Conservation (phyloP, 208 protist genomes). For the Acanthamoeba triangularis region DNA sequence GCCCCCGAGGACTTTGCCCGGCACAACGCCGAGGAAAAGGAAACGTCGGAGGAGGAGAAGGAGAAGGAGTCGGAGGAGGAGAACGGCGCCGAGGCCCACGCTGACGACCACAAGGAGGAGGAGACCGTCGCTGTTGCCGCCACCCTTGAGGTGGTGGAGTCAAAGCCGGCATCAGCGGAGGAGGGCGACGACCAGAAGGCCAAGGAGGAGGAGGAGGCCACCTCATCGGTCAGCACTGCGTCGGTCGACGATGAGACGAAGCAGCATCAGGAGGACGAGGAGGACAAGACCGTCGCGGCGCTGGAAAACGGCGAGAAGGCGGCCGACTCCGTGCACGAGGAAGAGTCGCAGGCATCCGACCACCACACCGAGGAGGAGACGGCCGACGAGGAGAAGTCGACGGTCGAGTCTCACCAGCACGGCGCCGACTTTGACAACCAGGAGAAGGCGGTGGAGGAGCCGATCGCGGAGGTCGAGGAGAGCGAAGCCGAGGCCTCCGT, state of each 20-base stretch:
- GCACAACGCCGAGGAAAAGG: not conserved
- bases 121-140: not conserved
- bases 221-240: too few species aligned
- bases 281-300: too few species aligned
- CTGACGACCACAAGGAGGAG: not conserved
- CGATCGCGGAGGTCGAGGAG: not conserved
- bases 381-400: not conserved
- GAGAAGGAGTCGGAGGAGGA: not conserved
- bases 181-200: too few species aligned
- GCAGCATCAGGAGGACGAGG: too few species aligned
- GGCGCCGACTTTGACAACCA: not conserved
- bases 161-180: too few species aligned
- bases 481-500: too few species aligned
- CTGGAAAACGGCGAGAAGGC: too few species aligned
- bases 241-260: too few species aligned
- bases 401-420: too few species aligned
- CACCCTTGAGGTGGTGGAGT: too few species aligned
- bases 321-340: not conserved
- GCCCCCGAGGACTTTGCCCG: not conserved
- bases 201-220: too few species aligned
- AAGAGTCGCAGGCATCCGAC: not conserved
- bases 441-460: not conserved
- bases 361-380: not conserved
- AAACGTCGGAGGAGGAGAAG: not conserved
- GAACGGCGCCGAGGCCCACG: not conserved